Evolutionary conservation across 306 rosid species (phyloP).

Genomic region (Fagus sylvatica): DNA sequence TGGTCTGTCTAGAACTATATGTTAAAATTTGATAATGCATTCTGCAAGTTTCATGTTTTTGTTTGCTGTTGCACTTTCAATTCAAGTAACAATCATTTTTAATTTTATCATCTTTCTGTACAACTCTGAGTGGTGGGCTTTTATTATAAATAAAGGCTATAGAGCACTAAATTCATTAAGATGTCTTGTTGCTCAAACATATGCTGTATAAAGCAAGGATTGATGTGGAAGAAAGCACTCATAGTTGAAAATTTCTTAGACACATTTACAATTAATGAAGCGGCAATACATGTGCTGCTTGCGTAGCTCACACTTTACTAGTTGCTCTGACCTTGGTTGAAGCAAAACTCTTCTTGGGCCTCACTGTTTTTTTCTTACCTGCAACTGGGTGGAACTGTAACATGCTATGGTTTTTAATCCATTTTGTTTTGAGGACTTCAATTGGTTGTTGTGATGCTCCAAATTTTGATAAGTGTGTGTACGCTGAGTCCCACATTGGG

Average conservation of each 20-base stretch:
- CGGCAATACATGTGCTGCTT: background rate
- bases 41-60: background rate
- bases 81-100: background rate
- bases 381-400: background rate
- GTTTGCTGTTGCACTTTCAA: background rate
- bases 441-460: too few species aligned
- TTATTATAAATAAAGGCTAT: background rate
- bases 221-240: background rate
- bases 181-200: background rate
- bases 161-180: background rate
- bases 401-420: constrained; percentile 16
- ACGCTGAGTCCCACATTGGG: too few species aligned
- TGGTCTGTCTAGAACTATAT: background rate
- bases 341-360: background rate
- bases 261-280: too few species aligned
- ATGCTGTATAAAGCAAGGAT: background rate
- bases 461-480: too few species aligned
- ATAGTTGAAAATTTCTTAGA: background rate
- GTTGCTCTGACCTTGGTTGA: background rate
- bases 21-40: background rate
- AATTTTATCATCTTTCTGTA: background rate
- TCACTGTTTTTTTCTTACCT: constrained; percentile 1
- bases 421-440: constrained; percentile 14
- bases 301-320: background rate
- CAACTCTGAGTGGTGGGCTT: background rate